These are phyloP conservation scores for Tricholoma matsutake DNA, from an alignment of 768 basidiomycete genomes.

Conservation along the genomic window DNA sequence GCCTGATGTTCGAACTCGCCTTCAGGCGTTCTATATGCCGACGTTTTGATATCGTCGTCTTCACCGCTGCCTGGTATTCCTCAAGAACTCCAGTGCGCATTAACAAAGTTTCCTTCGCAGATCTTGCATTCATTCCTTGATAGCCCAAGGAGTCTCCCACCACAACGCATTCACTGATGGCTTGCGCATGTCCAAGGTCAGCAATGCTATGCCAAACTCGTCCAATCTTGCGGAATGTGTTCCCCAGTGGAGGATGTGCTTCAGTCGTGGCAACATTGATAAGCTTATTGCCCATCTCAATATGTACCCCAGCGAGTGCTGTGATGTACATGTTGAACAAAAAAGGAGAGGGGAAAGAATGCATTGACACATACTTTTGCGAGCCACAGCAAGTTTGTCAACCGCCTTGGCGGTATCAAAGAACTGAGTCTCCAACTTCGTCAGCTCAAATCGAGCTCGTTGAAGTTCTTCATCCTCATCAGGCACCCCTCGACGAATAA, in stretches of 20 bases:
- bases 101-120: slow-evolving; percentile 90
- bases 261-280: slow-evolving; percentile 88
- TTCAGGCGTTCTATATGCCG: slow-evolving; percentile 88
- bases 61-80: slow-evolving; percentile 92
- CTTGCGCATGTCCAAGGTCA: slow-evolving; percentile 87
- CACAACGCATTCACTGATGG: slow-evolving; percentile 92
- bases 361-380: slow-evolving; percentile 58
- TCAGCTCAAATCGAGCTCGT: slow-evolving; percentile 85
- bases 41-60: slow-evolving; percentile 89
- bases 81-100: slow-evolving; percentile 90
- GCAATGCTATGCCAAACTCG: slow-evolving; percentile 84
- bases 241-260: slow-evolving; percentile 78
- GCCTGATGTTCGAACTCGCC: slow-evolving; percentile 79
- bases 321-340: slow-evolving; percentile 7
- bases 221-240: slow-evolving; percentile 83
- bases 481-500: slow-evolving; percentile 77
- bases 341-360: slow-evolving; percentile 1
- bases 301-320: slow-evolving; percentile 77
- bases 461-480: slow-evolving; percentile 96
- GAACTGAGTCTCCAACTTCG: slow-evolving; percentile 88
- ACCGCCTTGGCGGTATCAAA: slow-evolving; percentile 90
- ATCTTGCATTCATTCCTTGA: slow-evolving; percentile 94
- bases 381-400: slow-evolving; percentile 75
- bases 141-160: slow-evolving; percentile 96
- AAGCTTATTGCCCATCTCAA: slow-evolving; percentile 93